Conservation (phyloP, 2,329 filamentous ascomycete genomes). For the Neospermospora avenae region DNA sequence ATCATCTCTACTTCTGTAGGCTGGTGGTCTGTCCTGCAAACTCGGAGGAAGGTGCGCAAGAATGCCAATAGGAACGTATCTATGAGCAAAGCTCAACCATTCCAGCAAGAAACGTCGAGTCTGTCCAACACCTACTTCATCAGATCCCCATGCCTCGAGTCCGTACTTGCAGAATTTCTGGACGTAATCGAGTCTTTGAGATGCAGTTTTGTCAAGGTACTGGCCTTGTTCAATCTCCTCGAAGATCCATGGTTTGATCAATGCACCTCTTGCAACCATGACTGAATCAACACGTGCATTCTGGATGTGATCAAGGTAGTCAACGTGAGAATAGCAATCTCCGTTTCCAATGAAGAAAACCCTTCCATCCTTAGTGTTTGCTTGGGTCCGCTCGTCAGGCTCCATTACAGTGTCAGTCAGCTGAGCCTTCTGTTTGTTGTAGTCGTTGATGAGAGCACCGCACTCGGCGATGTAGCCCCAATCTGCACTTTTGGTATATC, state of each 20-base stretch:
- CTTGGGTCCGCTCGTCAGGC: constrained; percentile 69
- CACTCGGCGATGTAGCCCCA: constrained; percentile 94
- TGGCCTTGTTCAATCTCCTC: constrained; percentile 91
- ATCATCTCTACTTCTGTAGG: constrained; percentile 80
- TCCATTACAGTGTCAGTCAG: constrained; percentile 75
- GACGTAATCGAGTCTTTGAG: constrained; percentile 79
- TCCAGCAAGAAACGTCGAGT: constrained; percentile 91
- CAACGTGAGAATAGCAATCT: constrained; percentile 88
- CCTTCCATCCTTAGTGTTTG: constrained; percentile 62
- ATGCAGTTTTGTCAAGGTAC: constrained; percentile 91
- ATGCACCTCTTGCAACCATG: constrained; percentile 93
- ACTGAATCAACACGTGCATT: constrained; percentile 83
- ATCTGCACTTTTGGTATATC: constrained; percentile 89
- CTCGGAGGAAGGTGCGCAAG: constrained; percentile 84
- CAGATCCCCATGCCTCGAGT: constrained; percentile 90
- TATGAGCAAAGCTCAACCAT: constrained; percentile 89
- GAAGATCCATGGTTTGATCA: constrained; percentile 98
- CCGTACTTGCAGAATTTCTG: constrained; percentile 90
- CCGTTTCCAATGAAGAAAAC: constrained; percentile 96
- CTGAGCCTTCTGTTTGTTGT: constrained; percentile 66
- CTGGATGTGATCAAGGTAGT: constrained; percentile 77
- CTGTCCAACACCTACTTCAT: constrained; percentile 88
- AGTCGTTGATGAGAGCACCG: constrained; percentile 74
- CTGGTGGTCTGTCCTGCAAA: constrained; percentile 85
- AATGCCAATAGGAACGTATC: constrained; percentile 87